phyloP scores from a whole-genome alignment of 768 basidiomycete species.

The Trametes sanguinea region DNA sequence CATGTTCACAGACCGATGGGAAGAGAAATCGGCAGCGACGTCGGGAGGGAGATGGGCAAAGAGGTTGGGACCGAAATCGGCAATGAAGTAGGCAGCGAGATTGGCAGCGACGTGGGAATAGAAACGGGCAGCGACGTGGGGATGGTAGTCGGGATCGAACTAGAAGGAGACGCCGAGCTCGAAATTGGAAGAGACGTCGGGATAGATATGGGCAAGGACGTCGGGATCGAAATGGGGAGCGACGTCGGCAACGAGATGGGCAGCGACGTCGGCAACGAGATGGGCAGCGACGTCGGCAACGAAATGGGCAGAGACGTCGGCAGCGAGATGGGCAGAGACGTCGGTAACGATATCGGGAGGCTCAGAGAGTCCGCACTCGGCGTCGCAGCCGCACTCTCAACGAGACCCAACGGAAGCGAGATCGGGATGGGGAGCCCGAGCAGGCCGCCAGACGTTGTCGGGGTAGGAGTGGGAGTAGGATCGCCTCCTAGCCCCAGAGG shows the following conservation, averaged over 20 bases:
- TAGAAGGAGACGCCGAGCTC: constrained; percentile 1
- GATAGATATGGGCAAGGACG: neutral
- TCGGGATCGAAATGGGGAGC: constrained; percentile 3
- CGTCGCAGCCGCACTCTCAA: neutral
- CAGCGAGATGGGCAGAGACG: neutral
- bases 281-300: constrained; percentile 6
- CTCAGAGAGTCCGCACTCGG: neutral
- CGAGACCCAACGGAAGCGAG: constrained; percentile 3
- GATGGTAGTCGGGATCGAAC: neutral
- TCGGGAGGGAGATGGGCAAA: neutral
- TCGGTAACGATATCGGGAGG: constrained; percentile 1
- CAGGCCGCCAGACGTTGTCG: no score
- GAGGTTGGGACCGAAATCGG: neutral
- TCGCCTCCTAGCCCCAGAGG: neutral
- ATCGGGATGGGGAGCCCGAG: neutral
- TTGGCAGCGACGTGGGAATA: neutral
- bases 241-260: constrained; percentile 3
- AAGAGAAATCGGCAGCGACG: constrained; percentile 5
- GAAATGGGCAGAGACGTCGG: neutral
- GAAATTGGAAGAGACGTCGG: constrained; percentile 1
- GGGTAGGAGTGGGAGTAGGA: neutral
- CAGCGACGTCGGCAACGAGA: neutral
- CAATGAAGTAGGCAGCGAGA: neutral
- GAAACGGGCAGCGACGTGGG: neutral
- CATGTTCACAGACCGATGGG: neutral